phyloP scores from a whole-genome alignment of 1,284 basidiomycete genomes.

The Cerrena zonata region DNA sequence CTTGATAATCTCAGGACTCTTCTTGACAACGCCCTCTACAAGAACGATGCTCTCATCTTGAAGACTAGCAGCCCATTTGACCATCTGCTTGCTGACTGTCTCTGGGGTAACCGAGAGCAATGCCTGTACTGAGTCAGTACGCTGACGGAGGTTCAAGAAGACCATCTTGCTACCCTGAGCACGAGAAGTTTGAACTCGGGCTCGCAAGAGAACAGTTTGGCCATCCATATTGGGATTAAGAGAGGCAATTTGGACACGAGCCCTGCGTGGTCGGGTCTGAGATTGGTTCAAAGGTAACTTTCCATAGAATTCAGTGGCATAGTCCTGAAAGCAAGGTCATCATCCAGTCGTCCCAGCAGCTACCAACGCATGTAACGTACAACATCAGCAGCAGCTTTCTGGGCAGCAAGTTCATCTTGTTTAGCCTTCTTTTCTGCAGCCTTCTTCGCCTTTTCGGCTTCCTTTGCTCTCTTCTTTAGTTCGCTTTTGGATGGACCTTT shows the following conservation, averaged over 20 bases:
- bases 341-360: no score
- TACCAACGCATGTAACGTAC: no score
- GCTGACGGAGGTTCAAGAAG: conserved; percentile 89
- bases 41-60: conserved; percentile 88
- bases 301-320: conserved; percentile 83
- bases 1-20: conserved; percentile 84
- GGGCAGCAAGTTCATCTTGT: conserved; percentile 70
- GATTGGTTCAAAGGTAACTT: conserved; percentile 90
- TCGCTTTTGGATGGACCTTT: conserved; percentile 75
- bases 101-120: conserved; percentile 73
- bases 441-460: conserved; percentile 89
- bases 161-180: conserved; percentile 92
- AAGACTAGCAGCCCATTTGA: conserved; percentile 83
- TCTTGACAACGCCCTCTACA: conserved; percentile 78
- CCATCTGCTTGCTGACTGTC: conserved; percentile 94
- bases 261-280: conserved; percentile 56
- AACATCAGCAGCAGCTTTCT: conserved; percentile 69
- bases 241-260: conserved; percentile 56
- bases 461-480: conserved; percentile 88
- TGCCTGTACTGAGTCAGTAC: conserved; percentile 85
- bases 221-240: conserved; percentile 68
- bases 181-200: conserved; percentile 87
- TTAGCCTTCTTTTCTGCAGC: conserved; percentile 80
- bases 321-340: conserved; percentile 52
- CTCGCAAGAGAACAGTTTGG: conserved; percentile 80